phyloP scores from a whole-genome alignment of 768 basidiomycete species.

The Udeniomyces megalosporus region DNA sequence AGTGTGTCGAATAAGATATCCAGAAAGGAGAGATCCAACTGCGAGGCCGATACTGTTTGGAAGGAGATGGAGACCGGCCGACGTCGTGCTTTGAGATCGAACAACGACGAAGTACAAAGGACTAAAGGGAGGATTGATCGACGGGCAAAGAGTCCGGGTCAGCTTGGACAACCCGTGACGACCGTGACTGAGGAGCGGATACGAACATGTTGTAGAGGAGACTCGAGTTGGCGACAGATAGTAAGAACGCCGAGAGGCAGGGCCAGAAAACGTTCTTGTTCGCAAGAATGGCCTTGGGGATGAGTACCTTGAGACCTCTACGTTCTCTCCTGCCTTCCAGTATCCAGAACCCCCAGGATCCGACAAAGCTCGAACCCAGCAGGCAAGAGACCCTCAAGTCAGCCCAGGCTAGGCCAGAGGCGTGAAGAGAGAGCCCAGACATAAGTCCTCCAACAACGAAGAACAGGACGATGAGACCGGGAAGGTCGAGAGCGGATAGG shows the following conservation, averaged over 20 bases:
- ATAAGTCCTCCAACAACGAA: not conserved
- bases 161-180: too few relatives aligned
- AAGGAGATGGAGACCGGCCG: slow-evolving; percentile 1
- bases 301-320: not conserved
- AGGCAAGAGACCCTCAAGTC: not conserved
- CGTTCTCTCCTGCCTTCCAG: not conserved
- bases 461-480: not conserved
- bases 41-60: slow-evolving; percentile 10
- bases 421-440: not conserved
- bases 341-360: not conserved
- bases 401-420: not conserved
- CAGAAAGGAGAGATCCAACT: slow-evolving; percentile 9
- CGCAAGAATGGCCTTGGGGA: not conserved
- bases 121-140: not conserved
- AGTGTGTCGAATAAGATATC: not conserved
- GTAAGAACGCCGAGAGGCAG: not conserved
- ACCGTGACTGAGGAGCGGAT: too few relatives aligned
- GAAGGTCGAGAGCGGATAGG: slow-evolving; percentile 1
- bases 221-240: not conserved
- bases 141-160: too few relatives aligned
- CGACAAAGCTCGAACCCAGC: not conserved
- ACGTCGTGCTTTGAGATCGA: not conserved
- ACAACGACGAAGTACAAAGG: slow-evolving; percentile 14
- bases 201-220: slow-evolving; percentile 1
- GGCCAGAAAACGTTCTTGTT: slow-evolving; percentile 10